Evolutionary conservation across 2,329 filamentous ascomycete species (phyloP).

Genomic region (Blastomyces silverae): DNA sequence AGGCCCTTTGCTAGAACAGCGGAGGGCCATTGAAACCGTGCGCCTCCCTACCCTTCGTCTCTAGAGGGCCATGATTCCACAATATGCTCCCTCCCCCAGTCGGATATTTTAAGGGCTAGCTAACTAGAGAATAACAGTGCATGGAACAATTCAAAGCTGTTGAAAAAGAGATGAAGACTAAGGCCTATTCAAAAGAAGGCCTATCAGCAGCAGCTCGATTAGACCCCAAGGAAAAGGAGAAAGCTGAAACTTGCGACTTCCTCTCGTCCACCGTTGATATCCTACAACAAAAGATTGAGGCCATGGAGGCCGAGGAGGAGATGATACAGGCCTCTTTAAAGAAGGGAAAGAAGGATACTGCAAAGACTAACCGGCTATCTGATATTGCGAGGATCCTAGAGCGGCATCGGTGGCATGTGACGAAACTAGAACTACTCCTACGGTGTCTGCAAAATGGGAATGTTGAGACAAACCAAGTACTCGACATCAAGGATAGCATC

Average conservation of each 20-base stretch:
- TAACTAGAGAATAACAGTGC: slow-evolving; percentile 33
- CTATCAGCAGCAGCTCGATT: slow-evolving; percentile 84
- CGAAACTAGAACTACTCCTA: slow-evolving; percentile 83
- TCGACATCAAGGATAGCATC: slow-evolving; percentile 83
- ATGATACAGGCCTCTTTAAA: slow-evolving; percentile 81
- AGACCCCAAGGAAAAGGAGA: slow-evolving; percentile 96
- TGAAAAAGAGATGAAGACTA: slow-evolving; percentile 99
- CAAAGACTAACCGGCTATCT: slow-evolving; percentile 79
- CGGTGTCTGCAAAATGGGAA: slow-evolving; percentile 88
- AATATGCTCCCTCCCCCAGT: slow-evolving; percentile 7
- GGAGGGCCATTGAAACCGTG: slow-evolving; percentile 95
- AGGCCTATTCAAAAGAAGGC: slow-evolving; percentile 97
- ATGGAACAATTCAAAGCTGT: slow-evolving; percentile 99
- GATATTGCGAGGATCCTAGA: slow-evolving; percentile 80
- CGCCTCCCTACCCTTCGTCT: slow-evolving; percentile 12
- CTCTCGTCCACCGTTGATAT: slow-evolving; percentile 82
- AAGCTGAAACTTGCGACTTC: slow-evolving; percentile 81
- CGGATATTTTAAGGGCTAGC: slow-evolving; percentile 13
- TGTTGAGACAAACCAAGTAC: slow-evolving; percentile 79
- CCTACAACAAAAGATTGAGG: slow-evolving; percentile 87
- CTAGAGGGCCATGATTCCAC: background rate
- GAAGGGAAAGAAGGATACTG: slow-evolving; percentile 81
- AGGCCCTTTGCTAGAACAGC: slow-evolving; percentile 83
- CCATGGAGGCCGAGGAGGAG: slow-evolving; percentile 83
- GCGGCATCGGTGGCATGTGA: slow-evolving; percentile 92